These are phyloP conservation scores for Rubroshorea leprosula DNA, from an alignment of 345 rosid genomes.

Conservation along the genomic window DNA sequence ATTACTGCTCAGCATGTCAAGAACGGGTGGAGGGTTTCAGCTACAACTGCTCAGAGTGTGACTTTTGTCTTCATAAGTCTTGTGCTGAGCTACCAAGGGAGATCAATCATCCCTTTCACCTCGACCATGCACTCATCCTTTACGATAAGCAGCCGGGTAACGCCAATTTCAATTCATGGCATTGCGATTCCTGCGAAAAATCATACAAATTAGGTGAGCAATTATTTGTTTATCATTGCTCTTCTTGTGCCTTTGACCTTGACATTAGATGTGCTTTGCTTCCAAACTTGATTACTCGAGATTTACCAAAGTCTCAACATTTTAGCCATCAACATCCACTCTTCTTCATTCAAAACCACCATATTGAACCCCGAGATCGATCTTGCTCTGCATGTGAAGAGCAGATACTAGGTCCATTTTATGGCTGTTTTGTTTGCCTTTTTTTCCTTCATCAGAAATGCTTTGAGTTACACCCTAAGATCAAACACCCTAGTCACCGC, in stretches of 20 bases:
- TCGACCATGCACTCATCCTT: neutral
- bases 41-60: neutral
- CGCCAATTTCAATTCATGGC: neutral
- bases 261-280: neutral
- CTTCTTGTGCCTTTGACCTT: neutral
- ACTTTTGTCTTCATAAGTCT: neutral
- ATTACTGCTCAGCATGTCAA: neutral
- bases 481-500: conserved; percentile 19
- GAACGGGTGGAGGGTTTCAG: neutral
- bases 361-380: neutral
- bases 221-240: neutral
- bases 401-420: conserved; percentile 1
- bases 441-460: conserved; percentile 24
- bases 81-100: neutral
- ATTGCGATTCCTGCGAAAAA: neutral
- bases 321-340: conserved; percentile 4
- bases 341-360: neutral
- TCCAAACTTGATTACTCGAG: neutral
- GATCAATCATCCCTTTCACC: neutral
- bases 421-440: neutral
- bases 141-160: neutral
- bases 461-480: conserved; percentile 12
- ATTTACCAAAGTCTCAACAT: neutral
- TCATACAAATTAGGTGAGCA: fast-evolving
- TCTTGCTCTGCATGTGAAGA: conserved; percentile 17